A percentile compares a stretch with the other conserved stretches of the same genome.
These are phyloP conservation scores for Exutisphaerella laricina DNA, from an alignment of 2,329 filamentous ascomycete genomes.

Conservation along the genomic window DNA sequence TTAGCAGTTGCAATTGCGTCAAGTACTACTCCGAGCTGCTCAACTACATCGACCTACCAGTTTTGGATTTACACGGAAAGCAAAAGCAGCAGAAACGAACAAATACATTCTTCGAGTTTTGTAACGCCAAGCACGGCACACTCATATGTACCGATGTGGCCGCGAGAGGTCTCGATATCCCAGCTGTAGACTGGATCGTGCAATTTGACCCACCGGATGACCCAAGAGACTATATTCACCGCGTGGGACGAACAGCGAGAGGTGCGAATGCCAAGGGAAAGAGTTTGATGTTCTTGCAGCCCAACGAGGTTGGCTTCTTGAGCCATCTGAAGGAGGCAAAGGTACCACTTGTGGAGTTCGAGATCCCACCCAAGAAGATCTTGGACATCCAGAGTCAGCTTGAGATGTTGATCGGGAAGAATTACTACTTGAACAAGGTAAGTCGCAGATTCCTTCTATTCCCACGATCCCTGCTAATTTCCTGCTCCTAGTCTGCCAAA, in stretches of 20 bases:
- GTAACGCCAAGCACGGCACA: slow-evolving; percentile 75
- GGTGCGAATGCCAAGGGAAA: slow-evolving; percentile 78
- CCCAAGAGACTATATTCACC: slow-evolving; percentile 78
- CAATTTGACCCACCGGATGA: slow-evolving; percentile 72
- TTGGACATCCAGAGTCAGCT: slow-evolving; percentile 73
- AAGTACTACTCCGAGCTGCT: slow-evolving; percentile 94
- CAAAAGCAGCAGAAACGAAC: slow-evolving; percentile 99
- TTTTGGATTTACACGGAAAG: slow-evolving; percentile 84
- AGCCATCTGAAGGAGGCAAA: slow-evolving; percentile 84
- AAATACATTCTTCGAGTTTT: slow-evolving; percentile 97
- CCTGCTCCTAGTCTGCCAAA: slow-evolving; percentile 51
- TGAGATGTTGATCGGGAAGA: slow-evolving; percentile 88
- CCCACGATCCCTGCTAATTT: slow-evolving; percentile 9
- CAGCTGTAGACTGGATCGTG: slow-evolving; percentile 91
- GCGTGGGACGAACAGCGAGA: slow-evolving; percentile 88
- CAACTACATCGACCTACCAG: slow-evolving; percentile 93
- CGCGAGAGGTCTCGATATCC: slow-evolving; percentile 90
- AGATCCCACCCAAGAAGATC: slow-evolving; percentile 89
- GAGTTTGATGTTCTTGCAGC: slow-evolving; percentile 88
- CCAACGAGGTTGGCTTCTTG: slow-evolving; percentile 86
- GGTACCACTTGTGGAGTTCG: slow-evolving; percentile 92
- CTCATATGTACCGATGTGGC: slow-evolving; percentile 96
- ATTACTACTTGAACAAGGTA: slow-evolving; percentile 94
- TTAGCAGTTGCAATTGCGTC: slow-evolving; percentile 73
- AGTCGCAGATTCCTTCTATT: slow-evolving; percentile 18